Evolutionary conservation across 106 monocot species (phyloP), one percentile per base, ranked within the genome.

Genomic region (Dendrobium officinale): DNA sequence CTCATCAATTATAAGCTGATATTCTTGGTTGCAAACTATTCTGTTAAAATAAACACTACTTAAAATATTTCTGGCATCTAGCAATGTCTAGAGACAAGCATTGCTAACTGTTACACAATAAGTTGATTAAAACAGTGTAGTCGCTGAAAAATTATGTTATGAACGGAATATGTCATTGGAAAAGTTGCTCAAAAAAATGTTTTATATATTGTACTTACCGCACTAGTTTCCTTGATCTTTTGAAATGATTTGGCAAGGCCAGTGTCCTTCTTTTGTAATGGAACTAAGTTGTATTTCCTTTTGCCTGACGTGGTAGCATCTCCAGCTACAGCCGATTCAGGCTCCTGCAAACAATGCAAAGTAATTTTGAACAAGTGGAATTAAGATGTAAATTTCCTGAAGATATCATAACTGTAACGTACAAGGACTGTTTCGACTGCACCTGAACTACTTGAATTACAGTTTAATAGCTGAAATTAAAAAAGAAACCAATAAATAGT

Each of bases 161-260:
- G 31, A 42, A 19, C 24, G 44, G 74, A 26, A 67, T 7, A 79
- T 37, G 47, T 22, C 42, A 61, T 13, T 15, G 20, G 55, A 48
- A 77, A 77, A 6, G 17, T 19, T 9, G 15, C 19, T 49, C 19
- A 51, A 51, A 51, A 51, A 51, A 51, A 51, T 51, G 10, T 13
- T 17, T 29, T 3, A 72, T 54, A 83, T 76, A 55, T 9, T 70
- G 15, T n/a, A 42, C 4, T 90, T 20, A 98, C 98, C 84, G 91
- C 95, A 81, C 91, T 89, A 31, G 98, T 89, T 79, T 95, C 86
- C 81, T 93, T 94, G 58, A 98, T 79, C 83, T 92, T 98, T 83
- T 89, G 86, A 72, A 95, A 85, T 75, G 95, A 95, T 72, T 95
- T 98, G 68, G 85, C 56, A 80, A 98, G 77, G 67, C 91, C 55